Conservation (phyloP, 805 yeast genomes). For the Schwanniomyces occidentalis region DNA sequence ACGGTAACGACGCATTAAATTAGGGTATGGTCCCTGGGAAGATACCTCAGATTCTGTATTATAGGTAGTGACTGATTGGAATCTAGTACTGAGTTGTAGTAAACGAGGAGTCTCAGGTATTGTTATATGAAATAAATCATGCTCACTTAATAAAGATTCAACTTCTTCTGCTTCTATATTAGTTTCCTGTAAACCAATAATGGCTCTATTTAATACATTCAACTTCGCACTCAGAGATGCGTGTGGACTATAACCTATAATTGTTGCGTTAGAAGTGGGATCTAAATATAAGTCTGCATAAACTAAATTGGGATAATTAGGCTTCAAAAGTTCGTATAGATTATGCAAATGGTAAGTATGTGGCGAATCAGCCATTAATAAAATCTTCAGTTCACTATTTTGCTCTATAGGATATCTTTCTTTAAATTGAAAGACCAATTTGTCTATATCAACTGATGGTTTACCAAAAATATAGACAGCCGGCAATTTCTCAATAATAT, state of each 20-base stretch:
- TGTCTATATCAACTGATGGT: slow-evolving; percentile 51
- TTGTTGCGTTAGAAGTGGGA: slow-evolving; percentile 29
- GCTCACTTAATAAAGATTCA: slow-evolving; percentile 36
- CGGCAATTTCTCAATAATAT: slow-evolving; percentile 69
- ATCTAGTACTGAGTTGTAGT: slow-evolving; percentile 71
- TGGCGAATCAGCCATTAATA: slow-evolving; percentile 77
- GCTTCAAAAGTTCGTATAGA: slow-evolving; percentile 35
- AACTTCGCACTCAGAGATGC: slow-evolving; percentile 1
- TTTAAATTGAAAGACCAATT: slow-evolving; percentile 40
- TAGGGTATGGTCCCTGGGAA: slow-evolving; percentile 67
- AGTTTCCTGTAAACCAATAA: slow-evolving; percentile 15
- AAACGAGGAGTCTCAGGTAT: slow-evolving; percentile 78
- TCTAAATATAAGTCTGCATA: slow-evolving; percentile 34
- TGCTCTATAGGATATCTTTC: slow-evolving; percentile 39
- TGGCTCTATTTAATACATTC: slow-evolving; percentile 18
- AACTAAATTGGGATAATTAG: slow-evolving; percentile 29
- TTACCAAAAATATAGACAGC: slow-evolving; percentile 80
- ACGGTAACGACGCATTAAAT: slow-evolving; percentile 79
- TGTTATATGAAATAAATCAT: slow-evolving; percentile 67
- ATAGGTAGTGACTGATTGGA: slow-evolving; percentile 51
- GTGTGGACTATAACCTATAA: slow-evolving; percentile 42
- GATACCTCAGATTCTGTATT: slow-evolving; percentile 40
- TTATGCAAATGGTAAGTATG: slow-evolving; percentile 47
- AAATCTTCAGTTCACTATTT: slow-evolving; percentile 42
- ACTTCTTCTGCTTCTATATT: slow-evolving; percentile 24